A percentile compares a stretch with the other conserved stretches of the same genome.
Conservation (phyloP, 2,329 filamentous ascomycete species). For the Fusarium fujikuroi region DNA sequence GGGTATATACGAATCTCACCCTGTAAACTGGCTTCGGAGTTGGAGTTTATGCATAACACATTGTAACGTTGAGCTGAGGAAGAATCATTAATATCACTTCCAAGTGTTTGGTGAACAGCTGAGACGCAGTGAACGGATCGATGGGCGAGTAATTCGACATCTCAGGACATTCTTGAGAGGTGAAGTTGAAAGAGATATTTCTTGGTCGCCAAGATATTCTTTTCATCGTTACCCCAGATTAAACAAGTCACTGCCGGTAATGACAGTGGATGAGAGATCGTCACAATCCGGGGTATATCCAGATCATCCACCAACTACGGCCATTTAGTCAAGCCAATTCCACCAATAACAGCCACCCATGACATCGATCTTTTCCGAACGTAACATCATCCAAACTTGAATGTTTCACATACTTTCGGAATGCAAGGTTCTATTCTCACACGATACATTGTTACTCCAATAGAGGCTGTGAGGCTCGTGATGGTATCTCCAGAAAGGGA, state of each 20-base stretch:
- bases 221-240: background rate
- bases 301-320: conserved; percentile 31
- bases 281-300: background rate
- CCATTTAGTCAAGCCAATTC: background rate
- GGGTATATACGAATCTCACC: background rate
- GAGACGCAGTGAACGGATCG: no score
- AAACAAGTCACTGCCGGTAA: background rate
- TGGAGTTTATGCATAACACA: background rate
- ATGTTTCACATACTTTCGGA: conserved; percentile 13
- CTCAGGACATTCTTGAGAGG: background rate
- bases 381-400: background rate
- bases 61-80: accelerated
- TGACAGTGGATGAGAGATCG: conserved; percentile 13
- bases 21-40: no score
- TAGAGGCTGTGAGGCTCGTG: background rate
- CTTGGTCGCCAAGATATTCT: background rate
- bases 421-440: background rate
- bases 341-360: conserved; percentile 5
- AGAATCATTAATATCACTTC: background rate
- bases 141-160: background rate
- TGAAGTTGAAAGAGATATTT: background rate
- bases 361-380: background rate
- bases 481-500: conserved; percentile 3
- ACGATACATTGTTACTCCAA: background rate
- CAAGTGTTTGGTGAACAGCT: background rate